A percentile compares a stretch with the other conserved stretches of the same genome.
Evolutionary conservation across 106 monocot genomes (phyloP).

Genomic region (Dactylorhiza incarnata): DNA sequence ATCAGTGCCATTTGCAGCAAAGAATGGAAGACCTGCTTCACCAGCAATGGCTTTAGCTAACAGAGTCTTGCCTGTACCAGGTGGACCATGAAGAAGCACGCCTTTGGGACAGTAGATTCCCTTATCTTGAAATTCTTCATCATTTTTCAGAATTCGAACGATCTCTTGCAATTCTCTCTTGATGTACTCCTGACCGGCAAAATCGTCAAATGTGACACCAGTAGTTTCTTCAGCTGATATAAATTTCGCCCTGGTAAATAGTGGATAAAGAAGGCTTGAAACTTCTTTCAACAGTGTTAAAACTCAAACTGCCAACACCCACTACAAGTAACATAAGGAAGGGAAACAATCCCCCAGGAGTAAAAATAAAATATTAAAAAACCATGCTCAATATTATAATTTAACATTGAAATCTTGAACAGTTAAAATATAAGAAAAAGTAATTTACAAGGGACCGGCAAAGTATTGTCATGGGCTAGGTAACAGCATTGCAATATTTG

Average conservation of each 20-base stretch:
- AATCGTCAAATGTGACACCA: conserved; percentile 89
- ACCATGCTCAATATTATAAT: neutral
- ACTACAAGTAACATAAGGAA: neutral
- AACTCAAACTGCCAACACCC: neutral
- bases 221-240: conserved; percentile 93
- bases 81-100: conserved; percentile 86
- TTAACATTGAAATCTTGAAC: neutral
- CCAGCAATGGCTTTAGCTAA: conserved; percentile 92
- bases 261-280: neutral
- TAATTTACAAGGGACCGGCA: neutral
- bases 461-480: no score
- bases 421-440: neutral
- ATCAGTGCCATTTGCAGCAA: conserved; percentile 92
- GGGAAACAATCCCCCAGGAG: neutral
- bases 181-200: conserved; percentile 92
- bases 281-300: neutral
- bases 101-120: conserved; percentile 92
- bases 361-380: neutral
- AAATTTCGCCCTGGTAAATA: conserved; percentile 68
- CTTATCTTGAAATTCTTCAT: conserved; percentile 74
- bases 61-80: conserved; percentile 82
- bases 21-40: conserved; percentile 90
- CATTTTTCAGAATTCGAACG: conserved; percentile 73
- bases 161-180: conserved; percentile 78
- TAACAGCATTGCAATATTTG: neutral